Conservation (phyloP, 108 stramenopile genomes). For the Cyclotella choctawhatcheeana region DNA sequence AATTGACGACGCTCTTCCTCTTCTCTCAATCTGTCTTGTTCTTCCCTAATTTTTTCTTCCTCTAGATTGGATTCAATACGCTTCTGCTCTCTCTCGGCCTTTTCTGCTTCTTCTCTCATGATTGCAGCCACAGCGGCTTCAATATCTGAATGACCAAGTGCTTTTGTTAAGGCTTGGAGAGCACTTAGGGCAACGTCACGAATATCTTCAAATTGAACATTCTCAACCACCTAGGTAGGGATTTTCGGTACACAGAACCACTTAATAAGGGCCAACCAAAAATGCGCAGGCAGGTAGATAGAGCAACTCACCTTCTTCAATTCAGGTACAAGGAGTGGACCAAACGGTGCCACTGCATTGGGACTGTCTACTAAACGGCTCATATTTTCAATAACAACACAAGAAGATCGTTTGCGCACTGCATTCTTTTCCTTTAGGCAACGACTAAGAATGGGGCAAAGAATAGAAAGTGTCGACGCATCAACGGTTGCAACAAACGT, state of each 20-base stretch:
- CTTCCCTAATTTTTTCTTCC: conserved; percentile 73
- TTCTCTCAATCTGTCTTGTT: conserved; percentile 67
- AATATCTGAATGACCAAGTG: conserved; percentile 77
- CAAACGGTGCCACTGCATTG: conserved; percentile 93
- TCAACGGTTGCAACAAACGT: conserved; percentile 97
- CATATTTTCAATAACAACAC: conserved; percentile 98
- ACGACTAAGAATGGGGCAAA: conserved; percentile 94
- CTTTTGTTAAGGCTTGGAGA: conserved; percentile 77
- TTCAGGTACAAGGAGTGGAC: conserved; percentile 93
- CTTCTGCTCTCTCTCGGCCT: conserved; percentile 60
- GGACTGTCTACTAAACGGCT: conserved; percentile 93
- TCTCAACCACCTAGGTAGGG: too few species aligned
- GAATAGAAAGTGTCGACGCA: conserved; percentile 91
- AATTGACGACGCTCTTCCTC: conserved; percentile 81
- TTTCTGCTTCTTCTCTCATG: conserved; percentile 51
- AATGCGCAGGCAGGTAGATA: too few species aligned
- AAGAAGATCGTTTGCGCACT: conserved; percentile 89
- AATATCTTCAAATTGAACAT: conserved; percentile 97
- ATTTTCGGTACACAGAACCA: too few species aligned
- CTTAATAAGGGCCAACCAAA: too few species aligned
- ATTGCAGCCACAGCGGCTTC: conserved; percentile 61
- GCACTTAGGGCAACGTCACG: conserved; percentile 93
- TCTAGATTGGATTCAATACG: conserved; percentile 81
- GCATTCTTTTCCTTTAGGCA: conserved; percentile 94
- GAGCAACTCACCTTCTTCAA: conserved; percentile 93